phyloP scores from a whole-genome alignment of 257 asterid genomes.

The Linaria vulgaris region DNA sequence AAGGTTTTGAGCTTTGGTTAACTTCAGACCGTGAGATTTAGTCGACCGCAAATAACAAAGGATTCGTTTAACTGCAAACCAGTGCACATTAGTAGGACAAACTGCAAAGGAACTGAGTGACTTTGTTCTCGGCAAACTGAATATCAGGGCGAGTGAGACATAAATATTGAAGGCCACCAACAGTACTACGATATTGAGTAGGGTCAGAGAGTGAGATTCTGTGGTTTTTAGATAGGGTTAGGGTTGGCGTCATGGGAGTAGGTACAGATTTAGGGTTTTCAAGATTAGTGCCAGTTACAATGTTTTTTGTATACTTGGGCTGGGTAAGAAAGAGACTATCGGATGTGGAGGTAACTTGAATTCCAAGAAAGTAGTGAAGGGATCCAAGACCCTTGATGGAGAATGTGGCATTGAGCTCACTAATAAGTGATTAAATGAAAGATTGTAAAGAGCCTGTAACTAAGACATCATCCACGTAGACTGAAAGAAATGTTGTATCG shows the following conservation, averaged over 20 bases:
- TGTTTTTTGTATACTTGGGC: not conserved
- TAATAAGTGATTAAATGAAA: not conserved
- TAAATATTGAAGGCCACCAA: conserved; percentile 2
- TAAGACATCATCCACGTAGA: not conserved
- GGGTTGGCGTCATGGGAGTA: not conserved
- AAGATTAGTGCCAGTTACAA: not conserved
- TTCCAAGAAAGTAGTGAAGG: conserved; percentile 3
- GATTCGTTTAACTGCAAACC: not conserved
- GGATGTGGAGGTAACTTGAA: not conserved
- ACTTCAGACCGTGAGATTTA: too few species aligned
- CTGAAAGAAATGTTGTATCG: not conserved
- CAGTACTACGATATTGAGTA: not conserved
- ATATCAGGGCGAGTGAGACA: too few species aligned
- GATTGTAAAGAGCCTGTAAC: not conserved
- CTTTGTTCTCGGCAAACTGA: conserved; percentile 1
- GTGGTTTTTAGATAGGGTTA: not conserved
- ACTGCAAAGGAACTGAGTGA: not conserved
- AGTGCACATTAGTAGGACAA: not conserved
- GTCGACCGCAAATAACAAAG: not conserved
- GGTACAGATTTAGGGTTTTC: not conserved
- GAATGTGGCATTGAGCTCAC: not conserved
- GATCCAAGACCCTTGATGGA: not conserved
- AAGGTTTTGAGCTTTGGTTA: too few species aligned
- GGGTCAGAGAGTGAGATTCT: not conserved
- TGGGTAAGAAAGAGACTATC: not conserved